Evolutionary conservation across 495 filamentous ascomycete species (phyloP).

Genomic region (Terfezia boudieri): DNA sequence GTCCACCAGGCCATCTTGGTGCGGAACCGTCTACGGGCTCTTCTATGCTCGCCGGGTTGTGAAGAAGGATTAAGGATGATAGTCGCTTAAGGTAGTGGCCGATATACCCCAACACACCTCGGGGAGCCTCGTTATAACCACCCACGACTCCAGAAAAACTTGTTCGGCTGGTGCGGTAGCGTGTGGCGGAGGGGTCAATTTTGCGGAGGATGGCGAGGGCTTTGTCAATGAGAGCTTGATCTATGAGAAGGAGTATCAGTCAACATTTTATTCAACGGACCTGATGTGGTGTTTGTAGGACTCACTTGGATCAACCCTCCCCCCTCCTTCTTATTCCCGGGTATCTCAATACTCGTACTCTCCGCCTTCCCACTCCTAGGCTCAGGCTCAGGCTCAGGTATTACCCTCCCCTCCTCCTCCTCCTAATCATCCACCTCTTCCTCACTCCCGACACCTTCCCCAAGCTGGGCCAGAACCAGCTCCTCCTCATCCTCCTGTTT

Average conservation of each 20-base stretch:
- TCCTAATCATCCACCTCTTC: neutral
- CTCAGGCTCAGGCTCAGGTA: neutral
- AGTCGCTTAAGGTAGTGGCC: conserved; percentile 7
- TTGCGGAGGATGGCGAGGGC: conserved; percentile 15
- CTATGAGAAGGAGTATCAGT: conserved; percentile 1
- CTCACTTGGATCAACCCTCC: too few relatives aligned
- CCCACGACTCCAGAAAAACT: conserved; percentile 1
- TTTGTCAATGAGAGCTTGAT: conserved; percentile 9
- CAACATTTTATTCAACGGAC: neutral
- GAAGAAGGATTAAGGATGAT: conserved; percentile 4
- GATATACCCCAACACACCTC: conserved; percentile 6
- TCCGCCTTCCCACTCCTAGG: too few relatives aligned
- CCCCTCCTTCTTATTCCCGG: too few relatives aligned
- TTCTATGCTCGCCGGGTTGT: conserved; percentile 9
- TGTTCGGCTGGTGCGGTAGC: neutral
- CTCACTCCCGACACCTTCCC: too few relatives aligned
- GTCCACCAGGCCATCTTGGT: neutral
- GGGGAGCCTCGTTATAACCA: conserved; percentile 1
- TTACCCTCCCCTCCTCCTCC: neutral
- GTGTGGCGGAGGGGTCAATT: conserved; percentile 11
- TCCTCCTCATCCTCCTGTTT: too few relatives aligned
- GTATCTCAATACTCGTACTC: too few relatives aligned
- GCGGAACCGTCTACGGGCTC: conserved; percentile 8
- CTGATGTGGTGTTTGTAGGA: too few relatives aligned
- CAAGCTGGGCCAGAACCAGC: too few relatives aligned